Percentiles rank a stretch among this genome's conserved stretches.
Evolutionary conservation across 2,329 filamentous ascomycete genomes (phyloP).

Genomic region (Zarea fungicola): DNA sequence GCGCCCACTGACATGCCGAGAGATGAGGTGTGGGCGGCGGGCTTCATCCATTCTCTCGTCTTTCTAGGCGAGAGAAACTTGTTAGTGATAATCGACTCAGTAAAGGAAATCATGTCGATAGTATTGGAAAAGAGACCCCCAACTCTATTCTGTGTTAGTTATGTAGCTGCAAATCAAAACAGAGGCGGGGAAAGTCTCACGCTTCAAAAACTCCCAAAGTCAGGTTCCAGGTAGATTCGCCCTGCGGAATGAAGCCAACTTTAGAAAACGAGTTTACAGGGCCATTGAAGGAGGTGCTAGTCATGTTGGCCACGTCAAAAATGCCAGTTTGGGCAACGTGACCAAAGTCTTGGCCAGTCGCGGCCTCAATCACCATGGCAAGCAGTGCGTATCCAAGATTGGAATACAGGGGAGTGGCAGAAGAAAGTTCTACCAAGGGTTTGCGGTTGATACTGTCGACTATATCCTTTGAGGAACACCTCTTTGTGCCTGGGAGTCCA

Average conservation of each 20-base stretch:
- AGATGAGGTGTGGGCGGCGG: slow-evolving; percentile 31
- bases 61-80: slow-evolving; percentile 33
- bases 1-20: slow-evolving; percentile 35
- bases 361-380: slow-evolving; percentile 39
- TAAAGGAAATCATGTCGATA: slow-evolving; percentile 36
- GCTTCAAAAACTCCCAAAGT: slow-evolving; percentile 29
- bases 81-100: slow-evolving; percentile 36
- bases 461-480: slow-evolving; percentile 27
- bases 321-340: slow-evolving; percentile 36
- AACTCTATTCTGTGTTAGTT: slow-evolving; percentile 21
- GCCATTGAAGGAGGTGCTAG: slow-evolving; percentile 31
- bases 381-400: slow-evolving; percentile 42
- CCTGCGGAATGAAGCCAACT: slow-evolving; percentile 31
- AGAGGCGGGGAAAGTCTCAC: slow-evolving; percentile 22
- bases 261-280: slow-evolving; percentile 23
- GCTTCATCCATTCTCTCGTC: slow-evolving; percentile 43
- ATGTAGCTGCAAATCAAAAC: neutral
- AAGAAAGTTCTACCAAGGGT: slow-evolving; percentile 37
- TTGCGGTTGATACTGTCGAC: slow-evolving; percentile 23
- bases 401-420: slow-evolving; percentile 42
- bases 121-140: slow-evolving; percentile 38
- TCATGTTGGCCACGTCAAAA: slow-evolving; percentile 37
- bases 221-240: slow-evolving; percentile 29
- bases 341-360: slow-evolving; percentile 34
- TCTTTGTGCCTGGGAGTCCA: slow-evolving; percentile 28